Percentiles rank a stretch among this genome's conserved stretches.
phyloP scores from a whole-genome alignment of 2,329 filamentous ascomycete species.

The Hirsutella minnesotensis region DNA sequence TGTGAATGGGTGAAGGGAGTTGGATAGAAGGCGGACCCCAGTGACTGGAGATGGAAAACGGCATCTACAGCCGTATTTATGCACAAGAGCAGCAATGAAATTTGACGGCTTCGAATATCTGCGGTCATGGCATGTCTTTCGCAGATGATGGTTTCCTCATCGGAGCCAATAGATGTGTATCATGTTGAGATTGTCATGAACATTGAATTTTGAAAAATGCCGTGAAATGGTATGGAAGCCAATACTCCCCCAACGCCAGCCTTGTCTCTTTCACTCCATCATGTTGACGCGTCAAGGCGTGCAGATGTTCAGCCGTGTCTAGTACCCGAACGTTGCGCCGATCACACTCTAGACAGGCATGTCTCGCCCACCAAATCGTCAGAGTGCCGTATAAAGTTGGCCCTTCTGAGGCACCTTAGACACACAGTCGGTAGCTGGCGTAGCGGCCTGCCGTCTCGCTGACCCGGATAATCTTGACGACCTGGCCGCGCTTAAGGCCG shows the following conservation, averaged over 20 bases:
- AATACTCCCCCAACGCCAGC: slow-evolving; percentile 6
- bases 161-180: too few relatives aligned
- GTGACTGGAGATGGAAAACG: too few relatives aligned
- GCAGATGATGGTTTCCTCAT: too few relatives aligned
- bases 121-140: too few relatives aligned
- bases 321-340: not conserved
- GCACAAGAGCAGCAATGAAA: too few relatives aligned
- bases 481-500: slow-evolving; percentile 79
- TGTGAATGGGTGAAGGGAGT: too few relatives aligned
- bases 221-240: not conserved
- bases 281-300: not conserved
- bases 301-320: not conserved
- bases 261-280: not conserved
- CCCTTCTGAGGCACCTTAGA: slow-evolving; percentile 25
- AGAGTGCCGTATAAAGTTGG: too few relatives aligned
- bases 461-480: slow-evolving; percentile 96
- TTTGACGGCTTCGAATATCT: too few relatives aligned
- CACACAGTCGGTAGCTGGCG: slow-evolving; percentile 75
- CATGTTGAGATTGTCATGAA: too few relatives aligned
- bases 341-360: too few relatives aligned
- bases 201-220: not conserved
- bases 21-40: too few relatives aligned
- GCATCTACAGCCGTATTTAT: too few relatives aligned
- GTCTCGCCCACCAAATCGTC: not conserved
- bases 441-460: slow-evolving; percentile 94